phyloP scores from a whole-genome alignment of 805 yeast genomes.

The Cyberlindnera mississippiensis region DNA sequence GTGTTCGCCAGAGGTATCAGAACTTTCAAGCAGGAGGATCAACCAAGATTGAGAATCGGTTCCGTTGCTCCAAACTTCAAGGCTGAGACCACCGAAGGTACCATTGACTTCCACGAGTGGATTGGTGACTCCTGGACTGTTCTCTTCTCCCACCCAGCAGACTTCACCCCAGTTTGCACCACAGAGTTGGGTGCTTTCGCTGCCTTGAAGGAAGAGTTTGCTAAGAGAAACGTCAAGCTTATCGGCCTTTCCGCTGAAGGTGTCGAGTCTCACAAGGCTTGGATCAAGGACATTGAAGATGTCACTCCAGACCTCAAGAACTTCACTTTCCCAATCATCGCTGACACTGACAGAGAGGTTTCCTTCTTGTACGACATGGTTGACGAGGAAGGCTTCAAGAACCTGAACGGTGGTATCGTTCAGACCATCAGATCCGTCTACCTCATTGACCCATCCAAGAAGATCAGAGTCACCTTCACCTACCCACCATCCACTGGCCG shows the following conservation, averaged over 20 bases:
- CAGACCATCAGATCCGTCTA: constrained; percentile 91
- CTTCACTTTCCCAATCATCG: constrained; percentile 86
- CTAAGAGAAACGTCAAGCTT: constrained; percentile 78
- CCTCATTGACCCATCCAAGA: constrained; percentile 86
- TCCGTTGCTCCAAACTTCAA: constrained; percentile 84
- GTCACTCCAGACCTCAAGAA: constrained; percentile 62
- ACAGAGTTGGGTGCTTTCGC: constrained; percentile 95
- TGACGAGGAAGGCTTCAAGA: constrained; percentile 78
- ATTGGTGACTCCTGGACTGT: constrained; percentile 85
- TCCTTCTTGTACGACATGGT: constrained; percentile 85
- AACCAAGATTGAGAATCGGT: constrained; percentile 72
- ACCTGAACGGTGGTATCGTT: constrained; percentile 66
- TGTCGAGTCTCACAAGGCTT: constrained; percentile 70
- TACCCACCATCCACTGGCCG: constrained; percentile 96
- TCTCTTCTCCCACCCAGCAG: constrained; percentile 92
- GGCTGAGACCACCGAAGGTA: constrained; percentile 79
- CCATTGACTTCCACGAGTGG: constrained; percentile 82
- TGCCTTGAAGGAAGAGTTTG: constrained; percentile 81
- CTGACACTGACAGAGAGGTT: constrained; percentile 81
- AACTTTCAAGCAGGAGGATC: constrained; percentile 49
- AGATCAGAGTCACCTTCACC: constrained; percentile 78
- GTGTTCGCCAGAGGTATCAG: constrained; percentile 34
- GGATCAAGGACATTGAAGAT: constrained; percentile 93
- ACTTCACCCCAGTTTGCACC: constrained; percentile 95
- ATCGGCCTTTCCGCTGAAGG: constrained; percentile 89